A percentile compares a stretch with the other conserved stretches of the same genome.
Conservation (phyloP, 108 stramenopile species). For the Nitzschia sp. region DNA sequence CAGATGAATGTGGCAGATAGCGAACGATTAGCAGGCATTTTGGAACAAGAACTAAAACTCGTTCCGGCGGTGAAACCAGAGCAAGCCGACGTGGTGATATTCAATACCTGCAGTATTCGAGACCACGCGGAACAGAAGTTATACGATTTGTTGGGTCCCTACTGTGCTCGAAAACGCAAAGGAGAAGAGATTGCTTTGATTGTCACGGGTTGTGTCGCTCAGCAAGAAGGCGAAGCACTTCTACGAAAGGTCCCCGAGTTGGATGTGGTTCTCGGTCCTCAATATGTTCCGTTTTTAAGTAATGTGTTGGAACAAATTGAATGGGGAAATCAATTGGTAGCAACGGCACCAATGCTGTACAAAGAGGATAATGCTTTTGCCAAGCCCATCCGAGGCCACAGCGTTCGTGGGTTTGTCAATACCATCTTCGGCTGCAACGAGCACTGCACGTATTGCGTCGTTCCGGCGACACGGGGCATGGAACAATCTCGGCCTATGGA, state of each 20-base stretch:
- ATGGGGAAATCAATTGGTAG: slow-evolving; percentile 71
- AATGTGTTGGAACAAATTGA: slow-evolving; percentile 65
- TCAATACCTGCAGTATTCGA: slow-evolving; percentile 96
- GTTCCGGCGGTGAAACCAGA: slow-evolving; percentile 15
- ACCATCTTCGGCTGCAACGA: slow-evolving; percentile 85
- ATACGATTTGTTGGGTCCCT: slow-evolving; percentile 68
- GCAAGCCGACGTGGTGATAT: slow-evolving; percentile 83
- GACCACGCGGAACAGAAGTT: slow-evolving; percentile 98
- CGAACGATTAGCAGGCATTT: slow-evolving; percentile 88
- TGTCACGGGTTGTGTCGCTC: slow-evolving; percentile 96
- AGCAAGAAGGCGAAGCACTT: slow-evolving; percentile 92
- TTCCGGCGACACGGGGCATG: slow-evolving; percentile 85
- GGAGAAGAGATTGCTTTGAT: slow-evolving; percentile 81
- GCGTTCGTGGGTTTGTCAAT: slow-evolving; percentile 87
- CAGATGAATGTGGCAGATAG: slow-evolving; percentile 96
- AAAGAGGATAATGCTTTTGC: slow-evolving; percentile 53
- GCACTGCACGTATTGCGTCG: slow-evolving; percentile 94
- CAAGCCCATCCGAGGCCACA: slow-evolving; percentile 58
- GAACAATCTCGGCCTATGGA: slow-evolving; percentile 90
- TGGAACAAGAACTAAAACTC: slow-evolving; percentile 61
- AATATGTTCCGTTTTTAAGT: slow-evolving; percentile 67
- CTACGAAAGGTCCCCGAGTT: slow-evolving; percentile 87
- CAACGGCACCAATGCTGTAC: slow-evolving; percentile 60
- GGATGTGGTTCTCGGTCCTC: slow-evolving; percentile 90
- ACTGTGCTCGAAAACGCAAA: slow-evolving; percentile 64